These are phyloP conservation scores for Raphanus hybrid DNA, from an alignment of 441 rosid genomes.

Conservation along the genomic window DNA sequence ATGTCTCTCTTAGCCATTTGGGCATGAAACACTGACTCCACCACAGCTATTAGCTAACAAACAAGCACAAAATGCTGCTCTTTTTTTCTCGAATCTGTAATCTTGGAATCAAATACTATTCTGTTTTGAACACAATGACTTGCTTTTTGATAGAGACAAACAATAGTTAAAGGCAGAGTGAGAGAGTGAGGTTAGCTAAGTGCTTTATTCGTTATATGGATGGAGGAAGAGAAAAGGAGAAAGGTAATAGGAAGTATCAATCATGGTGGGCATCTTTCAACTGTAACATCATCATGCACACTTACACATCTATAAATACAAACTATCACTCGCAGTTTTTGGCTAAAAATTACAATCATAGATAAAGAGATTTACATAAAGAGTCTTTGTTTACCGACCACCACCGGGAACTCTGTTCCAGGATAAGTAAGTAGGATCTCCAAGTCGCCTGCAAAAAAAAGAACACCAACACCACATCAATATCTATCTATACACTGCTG, in stretches of 20 bases:
- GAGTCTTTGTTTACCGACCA: conserved; percentile 50
- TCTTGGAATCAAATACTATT: conserved; percentile 42
- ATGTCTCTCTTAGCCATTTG: conserved; percentile 64
- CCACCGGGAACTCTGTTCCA: conserved; percentile 90
- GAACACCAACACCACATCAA: conserved; percentile 9
- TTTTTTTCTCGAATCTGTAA: conserved; percentile 38
- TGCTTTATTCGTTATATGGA: conserved; percentile 10
- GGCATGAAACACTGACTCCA: conserved; percentile 38
- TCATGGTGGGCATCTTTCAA: conserved; percentile 22
- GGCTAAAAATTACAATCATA: conserved; percentile 23
- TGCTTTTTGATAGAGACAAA: conserved; percentile 32
- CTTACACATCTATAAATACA: conserved; percentile 26
- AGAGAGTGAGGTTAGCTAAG: neutral
- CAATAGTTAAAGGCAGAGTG: conserved; percentile 27
- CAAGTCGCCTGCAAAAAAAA: conserved; percentile 73
- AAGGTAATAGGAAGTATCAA: conserved; percentile 24
- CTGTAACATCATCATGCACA: conserved; percentile 29
- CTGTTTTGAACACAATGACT: conserved; percentile 9
- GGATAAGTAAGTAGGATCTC: conserved; percentile 90
- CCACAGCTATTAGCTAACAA: conserved; percentile 16
- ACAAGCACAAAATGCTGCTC: conserved; percentile 16
- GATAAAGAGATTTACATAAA: conserved; percentile 33
- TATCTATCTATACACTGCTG: conserved; percentile 1
- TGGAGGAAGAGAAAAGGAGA: conserved; percentile 10
- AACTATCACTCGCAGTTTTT: conserved; percentile 19